phyloP scores from a whole-genome alignment of 148 eudicot species.

The Cornus florida region DNA sequence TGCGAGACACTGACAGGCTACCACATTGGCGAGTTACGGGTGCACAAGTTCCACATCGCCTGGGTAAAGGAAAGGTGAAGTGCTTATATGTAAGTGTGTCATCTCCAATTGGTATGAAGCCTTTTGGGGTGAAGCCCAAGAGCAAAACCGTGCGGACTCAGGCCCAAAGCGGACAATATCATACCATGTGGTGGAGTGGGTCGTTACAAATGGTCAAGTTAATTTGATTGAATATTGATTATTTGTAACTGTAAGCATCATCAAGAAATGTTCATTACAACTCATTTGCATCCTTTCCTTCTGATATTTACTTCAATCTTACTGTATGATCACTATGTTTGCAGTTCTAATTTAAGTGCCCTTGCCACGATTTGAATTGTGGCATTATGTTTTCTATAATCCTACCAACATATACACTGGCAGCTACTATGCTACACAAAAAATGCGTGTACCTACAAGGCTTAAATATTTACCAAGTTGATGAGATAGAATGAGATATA shows the following conservation, averaged over 20 bases:
- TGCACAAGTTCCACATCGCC: too few species aligned
- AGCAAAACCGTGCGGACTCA: too few species aligned
- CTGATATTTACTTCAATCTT: neutral
- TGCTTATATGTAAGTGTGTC: too few species aligned
- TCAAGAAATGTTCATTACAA: neutral
- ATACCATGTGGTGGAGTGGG: too few species aligned
- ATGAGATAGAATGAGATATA: neutral
- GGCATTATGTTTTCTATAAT: neutral
- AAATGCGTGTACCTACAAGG: neutral
- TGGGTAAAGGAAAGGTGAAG: too few species aligned
- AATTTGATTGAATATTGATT: neutral
- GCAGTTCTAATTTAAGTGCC: neutral
- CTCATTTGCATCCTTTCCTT: neutral
- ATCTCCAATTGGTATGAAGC: too few species aligned
- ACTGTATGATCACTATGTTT: neutral
- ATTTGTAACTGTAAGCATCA: neutral
- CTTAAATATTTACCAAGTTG: neutral
- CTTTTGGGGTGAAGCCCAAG: too few species aligned
- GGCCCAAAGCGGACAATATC: too few species aligned
- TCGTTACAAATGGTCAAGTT: neutral
- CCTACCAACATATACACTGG: neutral
- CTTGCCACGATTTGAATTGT: neutral
- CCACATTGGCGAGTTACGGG: too few species aligned
- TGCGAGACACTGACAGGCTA: too few species aligned
- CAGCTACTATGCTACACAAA: neutral